Base-by-base conservation (phyloP, 257 asterid genomes). In the Gentiana macrophylla region DNA sequence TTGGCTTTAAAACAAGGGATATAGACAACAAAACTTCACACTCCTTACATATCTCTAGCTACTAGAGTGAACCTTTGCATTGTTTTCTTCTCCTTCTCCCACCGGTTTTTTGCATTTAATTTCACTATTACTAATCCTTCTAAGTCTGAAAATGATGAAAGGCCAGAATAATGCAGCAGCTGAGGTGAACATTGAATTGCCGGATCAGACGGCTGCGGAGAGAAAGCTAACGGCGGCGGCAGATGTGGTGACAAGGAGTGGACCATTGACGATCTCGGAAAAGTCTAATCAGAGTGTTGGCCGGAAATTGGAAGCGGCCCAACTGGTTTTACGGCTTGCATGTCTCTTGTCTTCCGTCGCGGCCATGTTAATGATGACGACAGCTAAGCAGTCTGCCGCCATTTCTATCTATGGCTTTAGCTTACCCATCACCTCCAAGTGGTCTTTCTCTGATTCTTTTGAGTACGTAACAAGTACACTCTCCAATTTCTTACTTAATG, bases 381-480 rank as follows among this genome's bases (percentile, higher is more conserved):
- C 94, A 6, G 92, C 97, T 35, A 56, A 80, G 55, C 81, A 89
- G 73, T 70, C 80, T 34, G 78, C 93, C 37, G 70, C 87, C 55
- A 78, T 89, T 46, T 76, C 97, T 9, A 62, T 89, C 44, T 80
- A 86, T 57, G 97, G 97, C 15, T 78, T 89, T 67, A 77, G 57
- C 64, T 7, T 89, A 5, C 95, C 97, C 36, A 49, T 86, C 50
- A 61, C 59, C 78, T 89, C 97, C 78, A 86, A 86, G 50, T 89
- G 97, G 97, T 81, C 95, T 49, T 86, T 83, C 64, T 74, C 97
- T 15, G 78, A 80, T 52, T 83, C 97, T 13, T 86, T 89, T 63
- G 77, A 66, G 97, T 89, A 74, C 73, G 77, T 50, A 15, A 24
- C 3, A 7, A 52, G 33, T 8, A 6, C 32, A 34, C 37, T 24